These are phyloP conservation scores for Lipomyces starkeyi DNA, from an alignment of 805 yeast species.

Conservation along the genomic window DNA sequence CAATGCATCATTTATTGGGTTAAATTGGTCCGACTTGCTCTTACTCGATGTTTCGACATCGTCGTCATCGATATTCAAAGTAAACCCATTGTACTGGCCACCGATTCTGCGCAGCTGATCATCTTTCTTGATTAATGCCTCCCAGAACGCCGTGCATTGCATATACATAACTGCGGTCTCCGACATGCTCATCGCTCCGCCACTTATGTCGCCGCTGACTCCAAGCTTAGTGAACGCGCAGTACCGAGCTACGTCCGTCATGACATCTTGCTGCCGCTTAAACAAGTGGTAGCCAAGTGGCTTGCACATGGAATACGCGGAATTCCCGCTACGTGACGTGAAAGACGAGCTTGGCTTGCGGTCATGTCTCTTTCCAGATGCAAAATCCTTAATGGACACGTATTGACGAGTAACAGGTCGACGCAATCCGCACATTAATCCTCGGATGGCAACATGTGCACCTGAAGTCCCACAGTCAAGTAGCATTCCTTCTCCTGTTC, in stretches of 20 bases:
- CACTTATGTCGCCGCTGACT: background rate
- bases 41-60: conserved; percentile 7
- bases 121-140: conserved; percentile 18
- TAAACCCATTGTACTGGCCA: conserved; percentile 17
- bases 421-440: conserved; percentile 17
- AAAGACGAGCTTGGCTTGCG: conserved; percentile 13
- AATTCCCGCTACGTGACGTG: background rate
- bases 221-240: background rate
- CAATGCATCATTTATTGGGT: background rate
- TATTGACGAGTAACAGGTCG: conserved; percentile 17
- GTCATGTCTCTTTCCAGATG: background rate
- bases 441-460: conserved; percentile 27
- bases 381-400: conserved; percentile 26
- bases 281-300: conserved; percentile 22
- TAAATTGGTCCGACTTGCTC: background rate
- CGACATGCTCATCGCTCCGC: conserved; percentile 1
- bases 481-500: background rate
- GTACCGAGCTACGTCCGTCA: background rate
- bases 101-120: conserved; percentile 23
- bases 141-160: conserved; percentile 24
- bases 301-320: conserved; percentile 9
- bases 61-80: conserved; percentile 8
- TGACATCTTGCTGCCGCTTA: conserved; percentile 12
- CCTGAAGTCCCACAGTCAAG: conserved; percentile 10
- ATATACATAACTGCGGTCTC: conserved; percentile 19